These are phyloP conservation scores for Rhododendron henanense DNA, from an alignment of 148 eudicot genomes.

Conservation along the genomic window DNA sequence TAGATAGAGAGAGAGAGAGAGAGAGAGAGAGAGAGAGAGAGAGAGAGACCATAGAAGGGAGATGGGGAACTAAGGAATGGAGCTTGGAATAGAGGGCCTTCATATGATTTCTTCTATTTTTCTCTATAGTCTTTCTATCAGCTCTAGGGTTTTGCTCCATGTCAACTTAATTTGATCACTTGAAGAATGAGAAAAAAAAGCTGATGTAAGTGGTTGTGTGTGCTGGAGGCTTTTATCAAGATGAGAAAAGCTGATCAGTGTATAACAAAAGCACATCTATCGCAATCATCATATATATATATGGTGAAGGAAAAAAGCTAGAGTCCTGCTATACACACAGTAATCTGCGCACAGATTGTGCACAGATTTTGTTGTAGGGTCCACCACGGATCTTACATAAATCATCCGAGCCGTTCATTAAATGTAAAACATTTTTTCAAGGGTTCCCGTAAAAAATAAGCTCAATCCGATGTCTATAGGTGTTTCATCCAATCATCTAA, in stretches of 20 bases:
- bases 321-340: too few species aligned
- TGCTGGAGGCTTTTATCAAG: conserved; percentile 6
- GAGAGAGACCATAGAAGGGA: conserved; percentile 14
- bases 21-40: conserved; percentile 24
- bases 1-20: not conserved
- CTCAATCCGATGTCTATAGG: too few species aligned
- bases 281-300: not conserved
- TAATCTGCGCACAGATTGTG: too few species aligned
- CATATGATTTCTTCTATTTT: conserved; percentile 49
- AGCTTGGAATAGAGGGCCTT: conserved; percentile 44
- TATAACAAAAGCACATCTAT: not conserved
- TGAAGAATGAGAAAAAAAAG: too few species aligned
- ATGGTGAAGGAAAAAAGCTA: not conserved
- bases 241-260: not conserved
- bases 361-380: too few species aligned
- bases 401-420: too few species aligned
- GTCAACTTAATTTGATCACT: not conserved
- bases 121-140: conserved; percentile 48
- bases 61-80: conserved; percentile 42
- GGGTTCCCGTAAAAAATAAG: too few species aligned
- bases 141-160: conserved; percentile 27
- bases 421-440: too few species aligned
- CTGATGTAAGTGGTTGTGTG: not conserved
- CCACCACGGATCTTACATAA: too few species aligned
- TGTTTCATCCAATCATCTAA: too few species aligned